A percentile compares a stretch with the other conserved stretches of the same genome.
These are phyloP conservation scores for Macrolepiota dolichaula DNA, from an alignment of 768 basidiomycete species.

Conservation along the genomic window DNA sequence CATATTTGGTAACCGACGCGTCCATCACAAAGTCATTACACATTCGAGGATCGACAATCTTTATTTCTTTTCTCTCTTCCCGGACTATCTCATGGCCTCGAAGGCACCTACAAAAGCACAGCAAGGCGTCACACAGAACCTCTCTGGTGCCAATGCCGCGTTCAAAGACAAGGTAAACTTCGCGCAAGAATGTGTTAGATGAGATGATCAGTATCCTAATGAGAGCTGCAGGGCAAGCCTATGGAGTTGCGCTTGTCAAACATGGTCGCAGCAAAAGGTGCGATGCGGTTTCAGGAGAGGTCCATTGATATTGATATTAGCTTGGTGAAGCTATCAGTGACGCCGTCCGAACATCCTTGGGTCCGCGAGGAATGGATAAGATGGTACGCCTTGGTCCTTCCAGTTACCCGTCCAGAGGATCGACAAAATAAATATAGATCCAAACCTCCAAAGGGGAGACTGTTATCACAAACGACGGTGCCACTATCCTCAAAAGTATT, in stretches of 20 bases:
- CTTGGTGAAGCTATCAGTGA: slow-evolving; percentile 81
- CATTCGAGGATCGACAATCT: background rate
- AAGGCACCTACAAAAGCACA: slow-evolving; percentile 30
- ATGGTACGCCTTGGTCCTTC: slow-evolving; percentile 59
- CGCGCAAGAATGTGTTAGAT: slow-evolving; percentile 5
- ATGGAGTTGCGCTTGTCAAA: slow-evolving; percentile 98
- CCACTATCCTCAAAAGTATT: slow-evolving; percentile 93
- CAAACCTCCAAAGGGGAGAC: slow-evolving; percentile 96
- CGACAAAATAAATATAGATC: slow-evolving; percentile 51
- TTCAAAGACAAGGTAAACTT: slow-evolving; percentile 80
- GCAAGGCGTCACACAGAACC: slow-evolving; percentile 38
- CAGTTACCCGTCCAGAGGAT: slow-evolving; percentile 7
- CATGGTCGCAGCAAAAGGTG: slow-evolving; percentile 96
- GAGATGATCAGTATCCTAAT: slow-evolving; percentile 16
- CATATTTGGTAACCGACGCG: slow-evolving; percentile 30
- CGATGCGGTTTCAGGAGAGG: slow-evolving; percentile 6
- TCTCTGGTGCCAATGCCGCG: slow-evolving; percentile 64
- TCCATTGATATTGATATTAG: slow-evolving; percentile 14
- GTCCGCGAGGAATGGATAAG: slow-evolving; percentile 99
- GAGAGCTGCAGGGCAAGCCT: slow-evolving; percentile 77
- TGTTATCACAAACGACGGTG: slow-evolving; percentile 98
- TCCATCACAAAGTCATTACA: slow-evolving; percentile 12
- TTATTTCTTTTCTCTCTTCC: slow-evolving; percentile 13
- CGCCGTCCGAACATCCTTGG: slow-evolving; percentile 94
- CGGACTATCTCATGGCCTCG: slow-evolving; percentile 27